Conservation (phyloP, 257 asterid genomes). For the Leonotis leonurus region DNA sequence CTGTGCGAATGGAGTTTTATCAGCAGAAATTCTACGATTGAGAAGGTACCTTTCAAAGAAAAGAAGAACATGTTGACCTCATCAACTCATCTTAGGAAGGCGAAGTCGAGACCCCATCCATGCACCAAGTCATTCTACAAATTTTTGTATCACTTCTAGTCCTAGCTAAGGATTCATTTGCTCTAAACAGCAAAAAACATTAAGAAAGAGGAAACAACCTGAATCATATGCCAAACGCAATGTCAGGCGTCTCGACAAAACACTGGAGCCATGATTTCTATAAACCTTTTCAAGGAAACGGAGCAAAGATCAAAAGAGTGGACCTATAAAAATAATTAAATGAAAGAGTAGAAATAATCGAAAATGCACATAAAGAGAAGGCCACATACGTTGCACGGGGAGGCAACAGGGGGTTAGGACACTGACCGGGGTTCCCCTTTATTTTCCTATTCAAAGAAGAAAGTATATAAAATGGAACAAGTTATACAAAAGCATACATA, state of each 20-base stretch:
- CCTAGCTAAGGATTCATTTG: background rate
- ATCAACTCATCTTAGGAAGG: constrained; percentile 73
- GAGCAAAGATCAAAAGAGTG: background rate
- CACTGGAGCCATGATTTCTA: constrained; percentile 95
- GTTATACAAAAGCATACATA: background rate
- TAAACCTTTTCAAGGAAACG: constrained; percentile 41
- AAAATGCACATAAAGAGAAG: background rate
- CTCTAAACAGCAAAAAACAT: too few relatives aligned
- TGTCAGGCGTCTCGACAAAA: constrained; percentile 95
- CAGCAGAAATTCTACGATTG: background rate
- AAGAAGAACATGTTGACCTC: constrained; percentile 29
- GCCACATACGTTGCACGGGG: constrained; percentile 81
- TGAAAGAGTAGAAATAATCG: too few relatives aligned
- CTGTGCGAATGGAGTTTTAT: constrained; percentile 18
- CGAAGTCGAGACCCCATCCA: constrained; percentile 95
- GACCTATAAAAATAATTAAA: background rate
- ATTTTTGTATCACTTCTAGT: background rate
- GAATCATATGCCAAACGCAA: constrained; percentile 90
- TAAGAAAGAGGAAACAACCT: constrained; percentile 46
- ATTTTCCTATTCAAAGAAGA: constrained; percentile 41
- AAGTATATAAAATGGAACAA: too few relatives aligned
- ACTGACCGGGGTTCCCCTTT: constrained; percentile 61
- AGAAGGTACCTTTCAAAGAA: background rate
- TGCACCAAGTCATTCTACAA: constrained; percentile 87
- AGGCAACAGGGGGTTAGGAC: constrained; percentile 68